phyloP scores from a whole-genome alignment of 2,329 filamentous ascomycete genomes.

The Eurotiales sp. region DNA sequence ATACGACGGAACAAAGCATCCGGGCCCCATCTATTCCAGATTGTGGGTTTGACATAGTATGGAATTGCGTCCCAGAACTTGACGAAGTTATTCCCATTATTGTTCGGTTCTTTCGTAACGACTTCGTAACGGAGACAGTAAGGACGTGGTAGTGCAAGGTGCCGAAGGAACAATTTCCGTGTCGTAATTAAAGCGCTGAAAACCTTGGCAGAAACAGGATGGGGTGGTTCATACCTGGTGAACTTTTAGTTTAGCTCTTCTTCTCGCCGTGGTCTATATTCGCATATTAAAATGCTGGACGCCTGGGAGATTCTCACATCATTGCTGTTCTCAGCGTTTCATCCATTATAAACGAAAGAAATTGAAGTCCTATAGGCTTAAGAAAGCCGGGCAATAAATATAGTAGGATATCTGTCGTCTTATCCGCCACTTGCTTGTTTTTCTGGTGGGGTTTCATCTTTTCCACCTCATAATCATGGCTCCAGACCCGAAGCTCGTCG shows the following conservation, averaged over 20 bases:
- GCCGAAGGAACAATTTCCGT: constrained; percentile 56
- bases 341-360: constrained; percentile 60
- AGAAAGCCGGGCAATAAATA: constrained; percentile 49
- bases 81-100: constrained; percentile 52
- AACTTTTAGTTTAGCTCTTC: neutral
- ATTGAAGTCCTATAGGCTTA: constrained; percentile 48
- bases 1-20: constrained; percentile 48
- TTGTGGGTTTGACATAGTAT: constrained; percentile 59
- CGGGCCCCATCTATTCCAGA: constrained; percentile 62
- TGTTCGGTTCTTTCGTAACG: constrained; percentile 48
- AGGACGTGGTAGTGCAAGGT: constrained; percentile 58
- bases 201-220: constrained; percentile 29
- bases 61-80: constrained; percentile 59
- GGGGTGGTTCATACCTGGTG: constrained; percentile 38
- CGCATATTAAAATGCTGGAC: too few species aligned
- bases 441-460: constrained; percentile 54
- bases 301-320: constrained; percentile 48
- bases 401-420: constrained; percentile 59
- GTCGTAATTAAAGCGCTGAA: constrained; percentile 48
- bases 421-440: constrained; percentile 53
- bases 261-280: neutral
- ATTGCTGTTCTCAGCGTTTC: constrained; percentile 63
- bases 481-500: constrained; percentile 51
- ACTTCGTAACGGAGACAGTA: constrained; percentile 34
- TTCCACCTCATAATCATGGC: constrained; percentile 54